Conservation (phyloP, 495 filamentous ascomycete species). For the Xylaria flabelliformis region DNA sequence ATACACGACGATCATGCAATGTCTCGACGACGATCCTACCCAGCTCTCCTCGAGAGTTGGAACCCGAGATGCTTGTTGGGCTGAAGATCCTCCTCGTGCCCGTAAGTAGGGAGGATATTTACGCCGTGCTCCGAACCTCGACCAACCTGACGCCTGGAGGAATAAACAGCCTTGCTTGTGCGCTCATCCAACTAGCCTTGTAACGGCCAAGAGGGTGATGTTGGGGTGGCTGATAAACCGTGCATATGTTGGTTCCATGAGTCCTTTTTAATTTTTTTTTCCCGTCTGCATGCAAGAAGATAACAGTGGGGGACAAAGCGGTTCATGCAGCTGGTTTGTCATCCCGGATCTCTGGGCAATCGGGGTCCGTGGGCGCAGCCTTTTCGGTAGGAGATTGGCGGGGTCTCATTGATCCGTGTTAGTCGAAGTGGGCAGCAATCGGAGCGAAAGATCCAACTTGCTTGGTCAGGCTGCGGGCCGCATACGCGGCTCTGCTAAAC, state of each 20-base stretch:
- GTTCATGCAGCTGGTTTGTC: conserved; percentile 13
- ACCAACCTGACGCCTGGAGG: not conserved
- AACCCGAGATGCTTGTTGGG: not conserved
- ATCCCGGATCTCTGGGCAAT: not conserved
- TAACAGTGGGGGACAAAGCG: conserved; percentile 11
- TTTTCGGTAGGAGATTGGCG: conserved; percentile 11
- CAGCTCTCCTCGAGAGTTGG: conserved; percentile 8
- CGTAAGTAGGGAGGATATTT: not conserved
- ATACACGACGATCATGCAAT: not conserved
- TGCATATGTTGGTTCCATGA: not conserved
- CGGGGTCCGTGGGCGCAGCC: conserved; percentile 17
- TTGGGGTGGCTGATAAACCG: not conserved
- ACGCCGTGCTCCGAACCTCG: not conserved
- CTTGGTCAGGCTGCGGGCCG: not conserved
- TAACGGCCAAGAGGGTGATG: not conserved
- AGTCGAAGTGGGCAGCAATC: not conserved
- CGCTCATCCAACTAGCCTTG: conserved; percentile 1
- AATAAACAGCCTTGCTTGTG: conserved; percentile 9
- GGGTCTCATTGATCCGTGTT: not conserved
- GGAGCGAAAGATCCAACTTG: not conserved
- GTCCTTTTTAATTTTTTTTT: not conserved
- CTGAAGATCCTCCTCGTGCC: conserved; percentile 7
- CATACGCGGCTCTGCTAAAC: conserved; percentile 5
- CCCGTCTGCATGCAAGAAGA: not conserved
- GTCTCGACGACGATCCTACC: conserved; percentile 19